A percentile compares a stretch with the other conserved stretches of the same genome.
Evolutionary conservation across 2,329 filamentous ascomycete genomes (phyloP).

Genomic region (Sporothrix mexicana): DNA sequence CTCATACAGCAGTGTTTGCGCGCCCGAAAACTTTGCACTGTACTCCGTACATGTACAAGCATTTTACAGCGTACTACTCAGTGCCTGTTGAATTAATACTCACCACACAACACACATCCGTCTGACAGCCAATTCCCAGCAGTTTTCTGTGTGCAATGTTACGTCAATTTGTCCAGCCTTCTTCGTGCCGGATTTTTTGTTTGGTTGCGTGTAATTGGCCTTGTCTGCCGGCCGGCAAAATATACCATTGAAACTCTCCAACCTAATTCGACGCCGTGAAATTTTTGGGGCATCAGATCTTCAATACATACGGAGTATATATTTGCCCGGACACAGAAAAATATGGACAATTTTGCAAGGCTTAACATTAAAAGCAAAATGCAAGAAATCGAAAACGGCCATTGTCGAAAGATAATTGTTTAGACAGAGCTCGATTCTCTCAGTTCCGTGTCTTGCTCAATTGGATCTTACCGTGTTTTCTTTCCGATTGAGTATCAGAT

Average conservation of each 20-base stretch:
- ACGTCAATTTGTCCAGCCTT: conserved; percentile 3
- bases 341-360: not conserved
- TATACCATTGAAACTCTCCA: not conserved
- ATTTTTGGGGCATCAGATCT: not conserved
- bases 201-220: not conserved
- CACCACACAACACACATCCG: too few species aligned
- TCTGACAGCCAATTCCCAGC: not conserved
- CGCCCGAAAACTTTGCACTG: not conserved
- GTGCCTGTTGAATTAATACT: not conserved
- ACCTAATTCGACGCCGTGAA: not conserved
- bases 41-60: not conserved
- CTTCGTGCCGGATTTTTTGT: conserved; percentile 1
- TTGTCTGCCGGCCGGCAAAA: conserved; percentile 7
- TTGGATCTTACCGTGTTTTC: conserved; percentile 1
- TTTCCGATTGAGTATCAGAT: not conserved
- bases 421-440: not conserved
- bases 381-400: not conserved
- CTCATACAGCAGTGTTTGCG: not conserved
- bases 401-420: not conserved
- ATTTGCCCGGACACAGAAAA: conserved; percentile 19
- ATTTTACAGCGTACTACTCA: not conserved
- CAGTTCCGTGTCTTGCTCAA: not conserved
- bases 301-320: too few species aligned
- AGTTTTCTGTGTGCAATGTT: conserved; percentile 3
- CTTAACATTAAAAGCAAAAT: not conserved